Conservation (phyloP, 148 eudicot genomes). For the Fagopyrum esculentum region DNA sequence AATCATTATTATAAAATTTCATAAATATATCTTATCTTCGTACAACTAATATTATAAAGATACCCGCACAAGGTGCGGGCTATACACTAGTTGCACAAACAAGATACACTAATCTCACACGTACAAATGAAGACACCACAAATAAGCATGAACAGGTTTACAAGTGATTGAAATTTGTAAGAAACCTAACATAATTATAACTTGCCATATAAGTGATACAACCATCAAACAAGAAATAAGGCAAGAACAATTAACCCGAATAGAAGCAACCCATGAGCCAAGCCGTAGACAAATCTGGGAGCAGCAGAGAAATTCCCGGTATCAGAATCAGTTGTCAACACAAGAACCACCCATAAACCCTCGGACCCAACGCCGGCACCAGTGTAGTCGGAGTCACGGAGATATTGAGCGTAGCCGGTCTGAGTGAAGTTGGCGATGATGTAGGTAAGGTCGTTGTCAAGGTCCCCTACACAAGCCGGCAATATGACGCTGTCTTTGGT, state of each 20-base stretch:
- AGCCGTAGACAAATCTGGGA: not conserved
- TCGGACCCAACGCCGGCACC: conserved; percentile 63
- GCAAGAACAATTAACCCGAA: not conserved
- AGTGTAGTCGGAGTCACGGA: conserved; percentile 52
- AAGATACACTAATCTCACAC: too few relatives aligned
- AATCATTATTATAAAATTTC: too few relatives aligned
- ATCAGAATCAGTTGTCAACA: conserved; percentile 38
- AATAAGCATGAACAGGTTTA: too few relatives aligned
- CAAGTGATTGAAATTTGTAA: not conserved
- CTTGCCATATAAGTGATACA: too few relatives aligned
- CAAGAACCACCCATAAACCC: conserved; percentile 71
- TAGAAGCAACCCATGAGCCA: not conserved
- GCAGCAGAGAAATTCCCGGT: conserved; percentile 38
- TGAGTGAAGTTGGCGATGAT: conserved; percentile 75
- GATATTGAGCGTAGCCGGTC: conserved; percentile 26
- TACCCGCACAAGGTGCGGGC: too few relatives aligned
- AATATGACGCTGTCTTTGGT: conserved; percentile 51
- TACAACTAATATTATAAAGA: too few relatives aligned
- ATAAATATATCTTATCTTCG: too few relatives aligned
- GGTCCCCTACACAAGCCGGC: conserved; percentile 59
- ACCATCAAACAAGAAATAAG: not conserved
- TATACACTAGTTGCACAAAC: too few relatives aligned
- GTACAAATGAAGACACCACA: too few relatives aligned
- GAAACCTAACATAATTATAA: not conserved
- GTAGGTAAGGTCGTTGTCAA: conserved; percentile 31